Base-by-base conservation (phyloP, 169 alveolate genomes). In the Plasmodium gaboni region DNA sequence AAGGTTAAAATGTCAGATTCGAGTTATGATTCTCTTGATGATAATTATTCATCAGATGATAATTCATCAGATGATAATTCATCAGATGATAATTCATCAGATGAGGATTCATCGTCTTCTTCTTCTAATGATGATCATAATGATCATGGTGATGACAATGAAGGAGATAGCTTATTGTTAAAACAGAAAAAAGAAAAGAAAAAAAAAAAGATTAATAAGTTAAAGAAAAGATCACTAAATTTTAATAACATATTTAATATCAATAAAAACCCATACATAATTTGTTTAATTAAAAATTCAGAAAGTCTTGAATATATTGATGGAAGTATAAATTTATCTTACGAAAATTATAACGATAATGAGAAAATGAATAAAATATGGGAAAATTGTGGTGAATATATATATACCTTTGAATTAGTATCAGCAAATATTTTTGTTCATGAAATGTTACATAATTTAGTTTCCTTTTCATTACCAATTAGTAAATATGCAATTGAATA, bases 301-400 rank as follows among this genome's bases (percentile, higher is more conserved):
- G 93, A 94, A 51, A 91, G 96, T 72, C 83, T 94, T 60, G 96
- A 94, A 73, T 94, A 92, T 73, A 73, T 94, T 59, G 96, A 94
- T 74, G 95, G 95, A 53, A 91, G 95, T 55, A 73, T 94, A 80
- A 89, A 90, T 44, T 85, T 93, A 9, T 89, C 94, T 0, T 89
- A 92, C 74, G 95, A 92, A 50, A 93, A 92, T 38, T 78, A 92
- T 57, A 89, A 92, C 48, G 89, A 88, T 65, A 80, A 91, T 71
- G 92, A 92, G 19, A 94, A 92, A 38, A 91, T 90, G 94, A 92
- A 94, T 63, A 91, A 92, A 44, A 83, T 89, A 1, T 94, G 96
- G 96, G 95, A 91, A 74, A 94, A 92, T 69, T 94, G 91, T 86
- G 95, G 95, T 7, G 96, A 94, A 70, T 94, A 92, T 70, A 94